Evolutionary conservation across 352 stramenopile genomes (phyloP), one percentile per base, ranked within the genome.

Genomic region (Phytophthora cryptogea): DNA sequence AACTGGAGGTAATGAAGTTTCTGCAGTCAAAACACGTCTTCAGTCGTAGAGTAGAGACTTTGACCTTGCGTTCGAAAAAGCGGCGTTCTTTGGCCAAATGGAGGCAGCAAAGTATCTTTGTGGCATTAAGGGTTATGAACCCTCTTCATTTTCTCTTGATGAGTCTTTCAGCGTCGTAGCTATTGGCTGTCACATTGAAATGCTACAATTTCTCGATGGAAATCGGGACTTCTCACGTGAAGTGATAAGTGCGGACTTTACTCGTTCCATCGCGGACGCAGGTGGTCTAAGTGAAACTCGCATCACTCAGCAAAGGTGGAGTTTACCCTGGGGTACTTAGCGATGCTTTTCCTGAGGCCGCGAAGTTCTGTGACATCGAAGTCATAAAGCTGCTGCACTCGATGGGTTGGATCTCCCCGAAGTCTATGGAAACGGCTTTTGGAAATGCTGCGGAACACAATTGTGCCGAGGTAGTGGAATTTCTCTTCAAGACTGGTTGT

Each of bases 81-180:
- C 51, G 3, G 41, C 40, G 20, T 13, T 16, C n/a, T 13, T 13
- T 14, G 51, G 40, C 6, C 13, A 59, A 35, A 43, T 49, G n/a
- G 39, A 58, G 8, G 39, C 51, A 5, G n/a, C 43, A 2, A 33
- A 49, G 51, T 35, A 43, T 26, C 20, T 59, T 20, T 50, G 20
- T 23, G 5, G 17, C 14, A 27, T 59, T 9, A 26, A 50, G 33
- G 51, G 28, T 13, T 43, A 50, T 41, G 0, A 50, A 13, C 33
- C 40, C n/a, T 58, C 51, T 41, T 6, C 28, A 26, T 10, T 17
- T 41, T 23, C 17, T 35, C 9, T 35, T 10, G 5, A 26, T 7
- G 10, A 57, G 17, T 37, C n/a, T 8, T 48, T 57, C 17, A 20
- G 23, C 28, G 50, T 4, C 31, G 50, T 37, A 23, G 37, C 37